Base-by-base conservation (phyloP, 1,284 basidiomycete species). In the Sutorius eximius region DNA sequence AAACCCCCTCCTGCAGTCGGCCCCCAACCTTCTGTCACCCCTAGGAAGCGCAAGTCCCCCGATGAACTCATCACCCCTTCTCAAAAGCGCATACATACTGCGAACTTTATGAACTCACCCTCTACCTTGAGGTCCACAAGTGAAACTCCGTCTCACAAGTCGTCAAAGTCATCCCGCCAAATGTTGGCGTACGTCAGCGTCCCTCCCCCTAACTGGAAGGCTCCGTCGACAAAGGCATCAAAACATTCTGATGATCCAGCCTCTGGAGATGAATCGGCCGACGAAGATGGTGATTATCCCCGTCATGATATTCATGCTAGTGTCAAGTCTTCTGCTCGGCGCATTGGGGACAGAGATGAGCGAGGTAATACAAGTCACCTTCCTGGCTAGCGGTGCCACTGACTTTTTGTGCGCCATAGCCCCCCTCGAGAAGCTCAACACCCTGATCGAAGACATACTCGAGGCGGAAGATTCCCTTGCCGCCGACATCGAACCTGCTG, bases 401-500 rank as follows among this genome's bases (percentile, higher is more conserved):
- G 20, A 69, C 45, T 38, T 13, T 3, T 3, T 18, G 5, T 44
- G 9, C 33, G 22, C 51, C 16, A 32, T 27, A 92, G 89, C 72
- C 2, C 85, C 89, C 0, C 72, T 92, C 9, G 85, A 92, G 64
- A 94, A 90, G 66, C 77, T 96, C 6, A 77, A 76, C 2, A 77
- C 78, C 7, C 69, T 88, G 18, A 75, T 95, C 1, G 92, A 95
- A 57, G 92, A 95, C 53, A 82, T 96, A 20, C 91, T 95, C 60
- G 92, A 95, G 67, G 91, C 93, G 0, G 90, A 95, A 65, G 94
- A 96, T 66, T 71, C 81, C 0, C 76, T 96, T 20, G 82, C 89
- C 3, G 78, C 86, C 1, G 86, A 90, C 55, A 74, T 82, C 1
- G 79, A 82, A 38, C 59, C 76, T 5, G 66, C 72, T 13, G 82